Evolutionary conservation across 441 rosid species (phyloP).

Genomic region (Melastoma candidum): DNA sequence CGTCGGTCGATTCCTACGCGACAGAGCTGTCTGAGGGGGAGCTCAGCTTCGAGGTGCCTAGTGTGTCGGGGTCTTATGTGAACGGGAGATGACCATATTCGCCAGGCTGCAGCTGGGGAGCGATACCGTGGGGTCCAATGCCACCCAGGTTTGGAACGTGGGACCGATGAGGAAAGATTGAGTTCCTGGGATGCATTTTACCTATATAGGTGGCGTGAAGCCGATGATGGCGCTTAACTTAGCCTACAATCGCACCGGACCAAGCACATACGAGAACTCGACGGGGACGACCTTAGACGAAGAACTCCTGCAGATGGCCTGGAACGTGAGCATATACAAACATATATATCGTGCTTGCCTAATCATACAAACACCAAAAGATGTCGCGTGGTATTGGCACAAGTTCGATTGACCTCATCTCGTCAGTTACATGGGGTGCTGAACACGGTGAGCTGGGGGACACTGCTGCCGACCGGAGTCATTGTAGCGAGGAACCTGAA

Average conservation of each 20-base stretch:
- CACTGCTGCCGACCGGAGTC: constrained; percentile 27
- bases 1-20: not conserved
- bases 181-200: not conserved
- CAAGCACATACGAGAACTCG: no score
- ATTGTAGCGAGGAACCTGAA: constrained; percentile 27
- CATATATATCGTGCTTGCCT: no score
- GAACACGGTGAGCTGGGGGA: constrained; percentile 35
- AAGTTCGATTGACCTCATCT: not conserved
- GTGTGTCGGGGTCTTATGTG: not conserved
- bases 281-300: no score
- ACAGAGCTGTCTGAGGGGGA: constrained; percentile 2
- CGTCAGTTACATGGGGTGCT: constrained; percentile 33
- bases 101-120: constrained; percentile 10
- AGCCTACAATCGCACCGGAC: no score
- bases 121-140: not conserved
- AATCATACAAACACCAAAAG: no score
- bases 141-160: constrained; percentile 15
- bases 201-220: no score
- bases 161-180: constrained; percentile 3
- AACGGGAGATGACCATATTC: constrained; percentile 12
- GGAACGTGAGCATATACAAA: no score
- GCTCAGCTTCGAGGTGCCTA: constrained; percentile 11
- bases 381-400: no score
- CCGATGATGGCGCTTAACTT: no score
- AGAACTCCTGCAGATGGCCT: no score